These are phyloP conservation scores for Orbilia blumenaviensis DNA, from an alignment of 2,329 filamentous ascomycete species.

Conservation along the genomic window DNA sequence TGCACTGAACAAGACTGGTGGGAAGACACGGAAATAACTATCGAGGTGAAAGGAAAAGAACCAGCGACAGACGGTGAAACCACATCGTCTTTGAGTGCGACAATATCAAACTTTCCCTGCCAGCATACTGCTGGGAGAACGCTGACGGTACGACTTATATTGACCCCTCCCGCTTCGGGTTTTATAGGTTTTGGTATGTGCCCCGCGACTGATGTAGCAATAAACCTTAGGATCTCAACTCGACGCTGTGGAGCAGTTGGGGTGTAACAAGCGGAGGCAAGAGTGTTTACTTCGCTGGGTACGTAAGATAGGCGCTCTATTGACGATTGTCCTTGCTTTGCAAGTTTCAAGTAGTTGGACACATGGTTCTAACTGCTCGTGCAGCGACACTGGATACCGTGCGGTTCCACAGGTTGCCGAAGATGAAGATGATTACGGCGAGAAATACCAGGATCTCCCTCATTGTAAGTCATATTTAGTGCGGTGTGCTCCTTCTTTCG, in stretches of 20 bases:
- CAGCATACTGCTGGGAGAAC: conserved; percentile 73
- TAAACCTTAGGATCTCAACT: conserved; percentile 68
- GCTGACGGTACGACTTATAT: conserved; percentile 38
- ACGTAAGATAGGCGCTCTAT: conserved; percentile 56
- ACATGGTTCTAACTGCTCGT: conserved; percentile 54
- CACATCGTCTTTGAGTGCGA: conserved; percentile 69
- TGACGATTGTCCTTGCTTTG: conserved; percentile 6
- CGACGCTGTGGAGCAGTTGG: conserved; percentile 91
- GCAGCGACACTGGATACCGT: conserved; percentile 89
- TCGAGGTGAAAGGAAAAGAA: conserved; percentile 54
- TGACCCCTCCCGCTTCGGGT: conserved; percentile 8
- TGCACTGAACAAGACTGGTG: conserved; percentile 96
- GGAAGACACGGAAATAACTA: conserved; percentile 66
- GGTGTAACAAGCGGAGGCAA: conserved; percentile 75
- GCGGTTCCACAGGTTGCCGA: conserved; percentile 73
- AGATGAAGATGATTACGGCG: conserved; percentile 75
- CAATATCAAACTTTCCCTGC: conserved; percentile 79
- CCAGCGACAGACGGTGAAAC: conserved; percentile 51
- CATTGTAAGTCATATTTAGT: conserved; percentile 26
- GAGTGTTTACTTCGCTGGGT: conserved; percentile 83
- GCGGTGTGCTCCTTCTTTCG: neutral
- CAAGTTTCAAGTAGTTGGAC: conserved; percentile 34
- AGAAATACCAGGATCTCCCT: conserved; percentile 73
- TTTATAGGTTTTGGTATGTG: conserved; percentile 29
- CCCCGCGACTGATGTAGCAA: conserved; percentile 62